Base-by-base conservation (phyloP, 1,284 basidiomycete species). In the Ceratobasidium sp. region DNA sequence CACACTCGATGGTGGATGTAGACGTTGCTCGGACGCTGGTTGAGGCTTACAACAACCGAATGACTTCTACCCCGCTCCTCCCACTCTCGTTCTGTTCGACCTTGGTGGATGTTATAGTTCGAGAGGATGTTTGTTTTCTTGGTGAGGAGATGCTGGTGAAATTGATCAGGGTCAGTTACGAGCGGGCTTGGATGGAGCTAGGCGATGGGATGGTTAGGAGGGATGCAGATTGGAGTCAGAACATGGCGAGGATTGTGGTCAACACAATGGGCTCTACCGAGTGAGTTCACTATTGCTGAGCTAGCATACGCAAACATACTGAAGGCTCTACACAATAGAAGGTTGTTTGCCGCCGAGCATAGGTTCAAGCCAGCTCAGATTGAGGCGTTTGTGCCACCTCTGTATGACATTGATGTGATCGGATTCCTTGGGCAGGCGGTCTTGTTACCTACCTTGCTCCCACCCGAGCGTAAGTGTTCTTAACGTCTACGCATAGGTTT, bases 181-280 rank as follows among this genome's bases (percentile, higher is more conserved):
- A 66, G 23, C 18, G 63, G 26, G 40, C 46, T 23, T 66, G 63
- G 63, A 9, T 46, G 40, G 63, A 66, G 20, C 44, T 66, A 7
- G 40, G 18, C 9, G 23, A 66, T 46, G 39, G 46, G 26, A 20
- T 18, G 40, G 44, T 66, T 2, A 9, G 1, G 15, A 18, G 67
- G 44, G 67, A 69, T 18, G 51, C 33, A 20, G 51, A 69, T 18
- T 69, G 33, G 67, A 15, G 67, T 0, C 39, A 18, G 10, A 55
- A 33, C 33, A 4, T 69, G 28, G 51, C 53, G 1, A 33, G 53
- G 26, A 33, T 40, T 9, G 51, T 69, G 12, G 23, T 69, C 12
- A 69, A 69, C 28, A 56, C 51, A 2, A 53, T 69, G 49, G 67
- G 67, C 6, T 69, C 46, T 20, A 55, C 67, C 39, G 67, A 69